Base-by-base conservation (phyloP, 106 monocot species). In the Apostasia shenzhenica region DNA sequence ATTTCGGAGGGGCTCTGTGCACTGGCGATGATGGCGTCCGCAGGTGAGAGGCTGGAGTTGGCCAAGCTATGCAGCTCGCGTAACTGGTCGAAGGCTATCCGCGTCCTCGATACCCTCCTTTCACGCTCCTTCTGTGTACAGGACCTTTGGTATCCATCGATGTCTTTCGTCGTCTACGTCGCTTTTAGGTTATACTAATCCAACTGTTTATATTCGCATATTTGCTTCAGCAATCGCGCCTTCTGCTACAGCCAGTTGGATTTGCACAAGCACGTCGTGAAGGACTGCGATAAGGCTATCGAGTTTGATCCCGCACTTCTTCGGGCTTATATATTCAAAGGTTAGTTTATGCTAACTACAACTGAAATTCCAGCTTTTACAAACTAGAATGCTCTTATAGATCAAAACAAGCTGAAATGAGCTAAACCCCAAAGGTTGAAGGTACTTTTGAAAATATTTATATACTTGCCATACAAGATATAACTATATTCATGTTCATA, bases 81-180 rank as follows among this genome's bases (percentile, higher is more conserved):
- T 73, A 86, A 92, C 72, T 95, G 95, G 95, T 91, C 95, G 63
- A 95, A 95, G 75, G 95, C 95, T 62, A 95, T 95, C 48, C 83
- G 95, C 45, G 63, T 95, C 54, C 92, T 95, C 26, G 95, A 95
- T 55, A 69, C 85, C 6, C 80, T 92, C 49, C 81, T 95, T 52
- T 72, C 79, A 6, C 50, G 69, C 12, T 89, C 95, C 46, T 61
- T 51, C 71, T 79, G 86, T 61, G 70, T 91, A 54, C 83, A 91
- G 55, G 95, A 91, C 71, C 75, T 95, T 60, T 91, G 94, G 94
- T 94, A 40, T 52, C 62, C n/a, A 57, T 70, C 53, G 54, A 41
- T 61, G 8, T 39, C 14, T 59, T 11, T 65, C 7, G 38, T 3
- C 48, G 14, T 57, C 44, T 57, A 61, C 13, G 8, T 41, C 41